Conservation (phyloP, 2,329 filamentous ascomycete species). For the Claviceps fusiformis region DNA sequence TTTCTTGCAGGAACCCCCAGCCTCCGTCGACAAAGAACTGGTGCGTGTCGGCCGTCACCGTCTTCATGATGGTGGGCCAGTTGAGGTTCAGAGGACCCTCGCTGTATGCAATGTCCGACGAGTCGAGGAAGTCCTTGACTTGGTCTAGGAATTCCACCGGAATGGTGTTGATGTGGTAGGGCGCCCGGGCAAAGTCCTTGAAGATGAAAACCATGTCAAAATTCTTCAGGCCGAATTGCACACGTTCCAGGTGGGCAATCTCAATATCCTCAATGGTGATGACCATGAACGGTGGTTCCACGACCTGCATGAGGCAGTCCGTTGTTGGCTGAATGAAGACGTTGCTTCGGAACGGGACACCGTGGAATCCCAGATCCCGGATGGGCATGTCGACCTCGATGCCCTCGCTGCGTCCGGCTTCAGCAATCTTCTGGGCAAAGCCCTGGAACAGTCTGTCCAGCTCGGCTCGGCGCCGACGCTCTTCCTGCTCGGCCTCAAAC, state of each 20-base stretch:
- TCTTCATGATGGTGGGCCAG: constrained; percentile 99
- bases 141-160: constrained; percentile 88
- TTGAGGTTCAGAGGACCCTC: constrained; percentile 96
- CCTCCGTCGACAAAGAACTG: constrained; percentile 91
- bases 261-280: constrained; percentile 93
- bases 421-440: constrained; percentile 94
- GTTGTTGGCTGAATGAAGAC: constrained; percentile 94
- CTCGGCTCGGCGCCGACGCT: constrained; percentile 77
- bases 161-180: constrained; percentile 94
- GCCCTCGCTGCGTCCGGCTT: constrained; percentile 80
- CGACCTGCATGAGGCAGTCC: constrained; percentile 91
- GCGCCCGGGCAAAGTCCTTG: constrained; percentile 87
- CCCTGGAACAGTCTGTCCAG: constrained; percentile 91
- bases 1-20: constrained; percentile 82
- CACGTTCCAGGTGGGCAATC: constrained; percentile 88
- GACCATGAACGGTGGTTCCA: constrained; percentile 93
- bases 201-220: constrained; percentile 98
- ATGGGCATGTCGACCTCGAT: constrained; percentile 95
- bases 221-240: constrained; percentile 94
- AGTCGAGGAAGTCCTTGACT: constrained; percentile 96
- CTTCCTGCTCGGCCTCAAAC: constrained; percentile 96
- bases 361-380: constrained; percentile 90
- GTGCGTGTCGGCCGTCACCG: constrained; percentile 84
- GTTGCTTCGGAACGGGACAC: constrained; percentile 89
- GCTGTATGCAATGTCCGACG: constrained; percentile 82